Evolutionary conservation across 2,329 filamentous ascomycete genomes (phyloP), one percentile per base, ranked within the genome.

Genomic region (Xylaria sp.): DNA sequence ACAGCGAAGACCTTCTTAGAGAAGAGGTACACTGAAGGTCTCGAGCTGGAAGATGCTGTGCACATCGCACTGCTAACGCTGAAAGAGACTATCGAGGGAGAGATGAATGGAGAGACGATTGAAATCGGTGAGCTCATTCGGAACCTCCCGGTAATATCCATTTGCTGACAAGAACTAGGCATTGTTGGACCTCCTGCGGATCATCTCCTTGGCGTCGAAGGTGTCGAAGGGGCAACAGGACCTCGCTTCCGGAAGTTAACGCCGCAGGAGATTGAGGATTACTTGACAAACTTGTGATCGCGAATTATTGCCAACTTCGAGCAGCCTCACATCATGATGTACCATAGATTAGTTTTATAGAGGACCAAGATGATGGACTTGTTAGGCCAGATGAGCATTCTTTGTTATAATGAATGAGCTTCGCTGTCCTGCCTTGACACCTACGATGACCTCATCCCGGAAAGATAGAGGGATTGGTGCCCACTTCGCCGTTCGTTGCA

Each of bases 1-100:
- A 97, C 94, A 78, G 96, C 96, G 65, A 99, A 99, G 90, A 99
- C 96, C 0, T 99, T 99, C 85, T 84, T 99, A 80, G 96, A 99
- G 88, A 99, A 99, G 91, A 88, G 96, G 83, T 99, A 98, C 84
- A 98, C 94, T 4, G 96, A 99, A 80, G 94, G 94, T 50, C 84
- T 99, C 79, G 96, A 99, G 87, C 86, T 99, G 72, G 96, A 99
- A 84, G 96, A 99, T 82, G 96, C 96, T 10, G 96, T 99, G 75
- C 96, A 99, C 83, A 99, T 99, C 85, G 96, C 96, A 70, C 88
- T 99, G 65, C 86, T 99, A 80, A 99, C 96, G 32, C 85, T 99
- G 80, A 99, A 99, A 88, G 96, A 99, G 87, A 98, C 96, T 67
- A 99, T 99, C 79, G 95, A 98, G 85, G 96, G 96, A 67, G 96